These are phyloP conservation scores for Coemansia sp. DNA, from an alignment of 192 early-diverging fungal genomes.

Conservation along the genomic window DNA sequence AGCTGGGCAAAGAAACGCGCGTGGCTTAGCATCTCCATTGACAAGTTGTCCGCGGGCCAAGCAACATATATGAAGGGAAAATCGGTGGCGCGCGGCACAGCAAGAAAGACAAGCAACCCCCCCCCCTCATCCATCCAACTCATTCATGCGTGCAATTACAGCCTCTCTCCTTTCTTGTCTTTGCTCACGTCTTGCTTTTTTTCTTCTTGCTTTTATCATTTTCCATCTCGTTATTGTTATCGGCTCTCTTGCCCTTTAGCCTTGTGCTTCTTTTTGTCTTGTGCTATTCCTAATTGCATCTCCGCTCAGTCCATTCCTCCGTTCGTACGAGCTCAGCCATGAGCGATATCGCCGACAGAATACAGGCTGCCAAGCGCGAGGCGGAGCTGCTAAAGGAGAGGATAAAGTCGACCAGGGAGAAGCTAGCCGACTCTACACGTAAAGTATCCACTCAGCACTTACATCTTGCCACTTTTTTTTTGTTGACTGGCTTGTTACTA, in stretches of 20 bases:
- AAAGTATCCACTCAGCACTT: slow-evolving; percentile 48
- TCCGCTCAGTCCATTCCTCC: slow-evolving; percentile 1
- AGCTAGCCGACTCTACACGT: slow-evolving; percentile 95
- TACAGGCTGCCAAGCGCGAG: slow-evolving; percentile 87
- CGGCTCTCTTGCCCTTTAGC: neutral
- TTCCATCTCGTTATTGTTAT: slow-evolving; percentile 1
- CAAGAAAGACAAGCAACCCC: neutral
- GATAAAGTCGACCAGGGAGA: slow-evolving; percentile 92
- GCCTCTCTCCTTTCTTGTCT: neutral
- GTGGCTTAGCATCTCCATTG: slow-evolving; percentile 5
- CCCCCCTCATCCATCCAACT: slow-evolving; percentile 1
- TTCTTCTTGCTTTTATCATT: slow-evolving; percentile 2
- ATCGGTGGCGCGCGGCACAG: slow-evolving; percentile 1
- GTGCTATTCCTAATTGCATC: neutral
- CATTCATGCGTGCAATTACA: slow-evolving; percentile 1
- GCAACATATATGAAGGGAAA: slow-evolving; percentile 7
- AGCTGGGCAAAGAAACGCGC: neutral
- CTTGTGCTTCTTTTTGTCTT: slow-evolving; percentile 9
- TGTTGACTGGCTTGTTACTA: neutral
- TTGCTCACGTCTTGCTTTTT: slow-evolving; percentile 10
- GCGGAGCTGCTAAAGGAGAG: slow-evolving; percentile 95
- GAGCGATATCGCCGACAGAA: slow-evolving; percentile 87
- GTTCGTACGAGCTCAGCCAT: slow-evolving; percentile 8
- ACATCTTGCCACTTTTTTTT: neutral
- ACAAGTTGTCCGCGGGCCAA: neutral